Evolutionary conservation across 2,329 filamentous ascomycete species (phyloP).

Genomic region (Ascochyta rabiei): DNA sequence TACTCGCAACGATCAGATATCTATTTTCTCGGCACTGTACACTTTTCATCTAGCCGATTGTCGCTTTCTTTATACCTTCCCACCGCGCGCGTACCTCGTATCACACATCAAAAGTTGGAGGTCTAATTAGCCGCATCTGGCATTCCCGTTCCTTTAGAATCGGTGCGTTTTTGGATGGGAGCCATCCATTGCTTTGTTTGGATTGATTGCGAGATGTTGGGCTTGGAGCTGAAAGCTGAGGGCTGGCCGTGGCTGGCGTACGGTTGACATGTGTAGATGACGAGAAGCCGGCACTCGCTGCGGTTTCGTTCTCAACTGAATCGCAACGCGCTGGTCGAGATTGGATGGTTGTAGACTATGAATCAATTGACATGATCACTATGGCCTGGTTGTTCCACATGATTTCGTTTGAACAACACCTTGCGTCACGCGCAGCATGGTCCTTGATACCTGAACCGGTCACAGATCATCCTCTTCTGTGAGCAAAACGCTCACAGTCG

Average conservation of each 20-base stretch:
- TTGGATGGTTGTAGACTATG: constrained; percentile 19
- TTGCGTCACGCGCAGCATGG: neutral
- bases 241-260: constrained; percentile 9
- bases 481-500: neutral
- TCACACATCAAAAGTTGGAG: constrained; percentile 30
- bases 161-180: constrained; percentile 10
- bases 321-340: constrained; percentile 19
- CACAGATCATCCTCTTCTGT: no score
- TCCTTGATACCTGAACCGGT: no score
- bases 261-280: constrained; percentile 15
- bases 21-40: constrained; percentile 16
- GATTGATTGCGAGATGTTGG: constrained; percentile 6
- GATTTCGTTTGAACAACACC: no score
- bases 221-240: neutral
- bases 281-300: constrained; percentile 8
- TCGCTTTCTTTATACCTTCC: constrained; percentile 21
- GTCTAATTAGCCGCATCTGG: constrained; percentile 36
- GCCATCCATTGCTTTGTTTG: constrained; percentile 6
- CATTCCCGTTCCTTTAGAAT: constrained; percentile 5
- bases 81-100: constrained; percentile 29
- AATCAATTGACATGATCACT: constrained; percentile 16
- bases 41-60: constrained; percentile 17
- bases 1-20: constrained; percentile 21
- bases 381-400: no score
- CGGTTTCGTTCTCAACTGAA: constrained; percentile 15